A percentile compares a stretch with the other conserved stretches of the same genome.
Conservation (phyloP, 2,329 filamentous ascomycete species). For the Apiospora kogelbergensis region DNA sequence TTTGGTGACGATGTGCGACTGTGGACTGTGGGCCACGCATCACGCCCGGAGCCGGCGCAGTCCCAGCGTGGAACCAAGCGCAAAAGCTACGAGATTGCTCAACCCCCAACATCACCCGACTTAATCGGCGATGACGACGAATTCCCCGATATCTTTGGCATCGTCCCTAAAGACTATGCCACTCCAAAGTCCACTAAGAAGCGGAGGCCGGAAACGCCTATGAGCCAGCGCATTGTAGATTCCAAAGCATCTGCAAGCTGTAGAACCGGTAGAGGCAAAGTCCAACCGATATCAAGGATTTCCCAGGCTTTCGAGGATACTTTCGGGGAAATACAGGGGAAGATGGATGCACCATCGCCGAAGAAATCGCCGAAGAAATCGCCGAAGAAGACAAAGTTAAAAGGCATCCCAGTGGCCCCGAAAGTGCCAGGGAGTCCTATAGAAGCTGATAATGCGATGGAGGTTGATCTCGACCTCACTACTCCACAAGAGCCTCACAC, state of each 20-base stretch:
- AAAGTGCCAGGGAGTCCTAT: conserved; percentile 10
- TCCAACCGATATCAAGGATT: conserved; percentile 5
- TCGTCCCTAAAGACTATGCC: conserved; percentile 36
- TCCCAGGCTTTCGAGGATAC: background rate
- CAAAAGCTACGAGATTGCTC: conserved; percentile 50
- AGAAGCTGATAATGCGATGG: conserved; percentile 19
- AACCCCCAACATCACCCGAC: conserved; percentile 19
- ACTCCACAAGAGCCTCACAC: conserved; percentile 21
- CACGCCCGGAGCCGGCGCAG: conserved; percentile 36
- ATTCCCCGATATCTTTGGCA: conserved; percentile 55
- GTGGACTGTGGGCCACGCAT: conserved; percentile 44
- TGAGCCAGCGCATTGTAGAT: background rate
- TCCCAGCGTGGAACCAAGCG: conserved; percentile 47
- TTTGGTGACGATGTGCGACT: conserved; percentile 33
- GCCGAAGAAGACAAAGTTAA: background rate
- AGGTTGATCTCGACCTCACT: conserved; percentile 18
- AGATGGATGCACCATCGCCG: background rate
- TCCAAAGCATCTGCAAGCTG: background rate
- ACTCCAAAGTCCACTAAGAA: conserved; percentile 34
- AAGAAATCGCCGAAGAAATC: background rate
- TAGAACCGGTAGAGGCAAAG: background rate
- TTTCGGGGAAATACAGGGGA: background rate
- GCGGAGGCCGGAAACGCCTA: conserved; percentile 22
- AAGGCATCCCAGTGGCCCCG: background rate
- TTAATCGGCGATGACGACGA: conserved; percentile 38